phyloP scores from a whole-genome alignment of 2,329 filamentous ascomycete genomes.

The Epichloe sibirici region DNA sequence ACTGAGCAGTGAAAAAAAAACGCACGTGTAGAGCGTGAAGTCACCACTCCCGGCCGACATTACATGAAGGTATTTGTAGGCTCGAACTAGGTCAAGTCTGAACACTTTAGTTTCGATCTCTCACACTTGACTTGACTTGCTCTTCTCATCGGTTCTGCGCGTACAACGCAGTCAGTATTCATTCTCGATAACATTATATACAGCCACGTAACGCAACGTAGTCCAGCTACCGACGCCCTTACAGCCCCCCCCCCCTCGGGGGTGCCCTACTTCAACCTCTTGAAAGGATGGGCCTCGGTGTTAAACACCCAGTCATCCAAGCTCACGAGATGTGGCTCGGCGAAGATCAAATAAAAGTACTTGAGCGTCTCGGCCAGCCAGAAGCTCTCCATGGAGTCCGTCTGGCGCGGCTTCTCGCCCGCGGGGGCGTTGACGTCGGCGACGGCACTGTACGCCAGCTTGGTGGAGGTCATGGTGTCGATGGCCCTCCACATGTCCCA shows the following conservation, averaged over 20 bases:
- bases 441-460: slow-evolving; percentile 37
- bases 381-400: slow-evolving; percentile 56
- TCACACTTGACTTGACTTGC: too few species aligned
- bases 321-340: slow-evolving; percentile 47
- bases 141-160: too few species aligned
- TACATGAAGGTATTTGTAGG: too few species aligned
- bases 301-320: slow-evolving; percentile 58
- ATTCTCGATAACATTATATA: too few species aligned
- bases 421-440: slow-evolving; percentile 21
- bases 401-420: slow-evolving; percentile 20
- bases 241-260: too few species aligned
- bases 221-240: neutral
- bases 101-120: too few species aligned
- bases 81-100: too few species aligned
- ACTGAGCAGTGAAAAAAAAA: too few species aligned
- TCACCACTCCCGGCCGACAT: too few species aligned
- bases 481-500: slow-evolving; percentile 43
- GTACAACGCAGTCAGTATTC: too few species aligned
- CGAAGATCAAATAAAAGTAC: slow-evolving; percentile 63
- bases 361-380: slow-evolving; percentile 66
- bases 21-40: too few species aligned
- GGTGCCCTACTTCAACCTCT: slow-evolving; percentile 8
- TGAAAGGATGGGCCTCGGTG: slow-evolving; percentile 39
- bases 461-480: slow-evolving; percentile 32
- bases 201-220: neutral